Evolutionary conservation across 768 basidiomycete species (phyloP).

Genomic region (Pulveroboletus sp.): DNA sequence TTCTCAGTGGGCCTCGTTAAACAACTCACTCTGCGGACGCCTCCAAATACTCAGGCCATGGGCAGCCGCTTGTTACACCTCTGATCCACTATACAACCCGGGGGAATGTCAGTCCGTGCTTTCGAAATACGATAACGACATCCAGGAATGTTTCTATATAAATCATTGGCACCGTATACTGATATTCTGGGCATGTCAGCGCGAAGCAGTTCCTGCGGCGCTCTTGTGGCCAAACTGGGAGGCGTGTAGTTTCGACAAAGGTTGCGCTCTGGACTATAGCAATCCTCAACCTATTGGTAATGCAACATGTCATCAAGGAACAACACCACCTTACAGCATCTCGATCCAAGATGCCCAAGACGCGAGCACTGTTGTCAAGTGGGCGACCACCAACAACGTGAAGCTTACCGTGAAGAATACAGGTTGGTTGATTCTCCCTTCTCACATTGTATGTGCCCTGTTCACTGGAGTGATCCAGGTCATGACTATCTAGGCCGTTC

Average conservation of each 20-base stretch:
- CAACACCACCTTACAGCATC: slow-evolving; percentile 20
- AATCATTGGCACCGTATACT: neutral
- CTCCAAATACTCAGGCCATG: slow-evolving; percentile 20
- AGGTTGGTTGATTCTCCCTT: slow-evolving; percentile 6
- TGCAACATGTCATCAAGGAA: slow-evolving; percentile 16
- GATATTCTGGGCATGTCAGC: slow-evolving; percentile 10
- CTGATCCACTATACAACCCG: slow-evolving; percentile 16
- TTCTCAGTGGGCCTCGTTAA: slow-evolving; percentile 12
- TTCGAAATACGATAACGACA: slow-evolving; percentile 13
- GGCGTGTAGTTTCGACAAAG: slow-evolving; percentile 14
- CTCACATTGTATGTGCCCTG: neutral
- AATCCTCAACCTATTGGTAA: slow-evolving; percentile 15
- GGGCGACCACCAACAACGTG: slow-evolving; percentile 17
- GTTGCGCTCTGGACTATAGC: slow-evolving; percentile 16
- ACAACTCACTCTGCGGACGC: slow-evolving; percentile 13
- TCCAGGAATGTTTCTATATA: slow-evolving; percentile 4
- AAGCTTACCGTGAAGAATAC: slow-evolving; percentile 25
- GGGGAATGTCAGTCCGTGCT: slow-evolving; percentile 16
- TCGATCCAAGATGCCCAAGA: slow-evolving; percentile 17
- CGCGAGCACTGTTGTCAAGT: slow-evolving; percentile 19
- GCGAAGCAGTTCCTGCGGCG: slow-evolving; percentile 16
- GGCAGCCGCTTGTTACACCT: slow-evolving; percentile 21
- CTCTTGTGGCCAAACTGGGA: slow-evolving; percentile 26
- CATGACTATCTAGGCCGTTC: slow-evolving; percentile 25
- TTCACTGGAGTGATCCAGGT: slow-evolving; percentile 8